Evolutionary conservation across 148 eudicot genomes (phyloP).

Genomic region (Dysphania ambrosioides): DNA sequence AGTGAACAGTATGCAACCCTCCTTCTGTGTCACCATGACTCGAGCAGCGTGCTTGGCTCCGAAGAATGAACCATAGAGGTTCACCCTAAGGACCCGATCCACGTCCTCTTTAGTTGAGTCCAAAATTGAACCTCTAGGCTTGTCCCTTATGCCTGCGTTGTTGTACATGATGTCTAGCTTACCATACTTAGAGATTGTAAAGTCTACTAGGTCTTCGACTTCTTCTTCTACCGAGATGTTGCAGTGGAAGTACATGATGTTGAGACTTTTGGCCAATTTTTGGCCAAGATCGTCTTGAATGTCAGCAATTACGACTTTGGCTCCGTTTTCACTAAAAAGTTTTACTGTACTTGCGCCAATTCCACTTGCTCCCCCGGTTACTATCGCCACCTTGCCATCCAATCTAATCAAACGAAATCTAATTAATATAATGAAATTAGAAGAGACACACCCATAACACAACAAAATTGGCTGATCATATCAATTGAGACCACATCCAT

Average conservation of each 20-base stretch:
- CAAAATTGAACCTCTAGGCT: slow-evolving; percentile 27
- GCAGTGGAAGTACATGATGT: slow-evolving; percentile 46
- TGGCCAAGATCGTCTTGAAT: slow-evolving; percentile 44
- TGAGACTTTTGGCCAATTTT: slow-evolving; percentile 32
- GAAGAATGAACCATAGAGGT: slow-evolving; percentile 43
- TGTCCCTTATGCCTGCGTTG: slow-evolving; percentile 39
- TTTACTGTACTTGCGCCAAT: slow-evolving; percentile 57
- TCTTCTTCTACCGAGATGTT: slow-evolving; percentile 42
- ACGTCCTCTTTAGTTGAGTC: slow-evolving; percentile 25
- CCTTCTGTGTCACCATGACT: slow-evolving; percentile 38
- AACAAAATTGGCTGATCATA: too few relatives aligned
- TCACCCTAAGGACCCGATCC: slow-evolving; percentile 35
- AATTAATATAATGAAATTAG: background rate
- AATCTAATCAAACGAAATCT: slow-evolving; percentile 40
- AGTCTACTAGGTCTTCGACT: slow-evolving; percentile 23
- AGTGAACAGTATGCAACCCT: slow-evolving; percentile 50
- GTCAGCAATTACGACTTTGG: slow-evolving; percentile 75
- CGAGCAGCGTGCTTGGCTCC: slow-evolving; percentile 62
- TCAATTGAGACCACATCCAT: too few relatives aligned
- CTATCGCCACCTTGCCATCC: slow-evolving; percentile 72
- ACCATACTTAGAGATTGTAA: slow-evolving; percentile 29
- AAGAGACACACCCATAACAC: too few relatives aligned
- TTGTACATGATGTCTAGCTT: slow-evolving; percentile 48
- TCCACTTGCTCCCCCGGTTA: slow-evolving; percentile 82
- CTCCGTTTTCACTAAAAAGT: slow-evolving; percentile 53